Base-by-base conservation (phyloP, 2,329 filamentous ascomycete species). In the Diaporthe citriasiana region DNA sequence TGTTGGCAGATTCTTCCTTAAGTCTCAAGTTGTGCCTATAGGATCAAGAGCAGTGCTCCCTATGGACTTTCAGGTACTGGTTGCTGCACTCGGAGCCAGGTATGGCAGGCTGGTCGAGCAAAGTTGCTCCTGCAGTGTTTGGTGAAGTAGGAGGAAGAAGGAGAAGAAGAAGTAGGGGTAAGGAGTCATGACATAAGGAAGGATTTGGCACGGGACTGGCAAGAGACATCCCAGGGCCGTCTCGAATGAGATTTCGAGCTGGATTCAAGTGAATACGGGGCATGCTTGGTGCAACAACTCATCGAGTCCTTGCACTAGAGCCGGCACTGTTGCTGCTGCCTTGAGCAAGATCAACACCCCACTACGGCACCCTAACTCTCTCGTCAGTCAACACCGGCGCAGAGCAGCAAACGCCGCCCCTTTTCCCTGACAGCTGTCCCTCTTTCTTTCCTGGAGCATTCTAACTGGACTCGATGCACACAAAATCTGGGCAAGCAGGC, bases 251-350 rank as follows among this genome's bases (percentile, higher is more conserved):
- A n/a, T 25, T 38, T 66, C n/a, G 30, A 35, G 30, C 45, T 50
- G 22, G 13, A 27, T 51, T 66, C 63, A 66, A 66, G 63, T 40
- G 63, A 66, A 66, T 51, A 3, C 8, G 30, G 45, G 42, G 30
- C 17, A 47, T 66, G 17, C 40, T 33, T 63, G 59, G 59, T 63
- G 59, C 25, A 45, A 42, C 40, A n/a, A 47, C 13, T 8, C 9
- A 5, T 47, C 19, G 40, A 65, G 40, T 47, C 19, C 59, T 33
- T 42, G 19, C 17, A 35, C 45, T 51, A 35, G 63, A 25, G 45
- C 45, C 30, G 1, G 13, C 8, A 7, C 63, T 27, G 27, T 12
- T 51, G 47, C 35, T 68, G 63, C 63, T 68, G 63, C 63, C 63
- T 68, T 53, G 63, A 51, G 27, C 30, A 65, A 47, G 40, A 59